Evolutionary conservation across 352 stramenopile species (phyloP).

Genomic region (Globisporangium perplexum): DNA sequence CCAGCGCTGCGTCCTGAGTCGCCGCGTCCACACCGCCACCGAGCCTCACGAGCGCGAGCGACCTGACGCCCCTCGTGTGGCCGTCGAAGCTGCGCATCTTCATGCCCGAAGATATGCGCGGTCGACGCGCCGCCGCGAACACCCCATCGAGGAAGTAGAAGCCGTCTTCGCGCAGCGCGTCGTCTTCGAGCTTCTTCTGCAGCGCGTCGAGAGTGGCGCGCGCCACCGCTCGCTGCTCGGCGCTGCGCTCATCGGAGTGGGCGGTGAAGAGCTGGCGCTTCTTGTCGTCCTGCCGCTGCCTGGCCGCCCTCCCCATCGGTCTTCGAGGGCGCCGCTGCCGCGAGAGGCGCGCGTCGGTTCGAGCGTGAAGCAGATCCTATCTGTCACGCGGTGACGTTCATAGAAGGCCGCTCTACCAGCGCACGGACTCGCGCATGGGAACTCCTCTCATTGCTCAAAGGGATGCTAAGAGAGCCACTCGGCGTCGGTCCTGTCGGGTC

Average conservation of each 20-base stretch:
- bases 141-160: constrained; percentile 56
- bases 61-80: constrained; percentile 26
- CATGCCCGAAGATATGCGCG: constrained; percentile 49
- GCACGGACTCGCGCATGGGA: too few relatives aligned
- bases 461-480: too few relatives aligned
- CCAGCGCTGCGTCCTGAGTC: background rate
- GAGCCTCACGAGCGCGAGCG: constrained; percentile 8
- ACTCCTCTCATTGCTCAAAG: too few relatives aligned
- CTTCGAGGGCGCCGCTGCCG: background rate
- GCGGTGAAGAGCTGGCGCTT: constrained; percentile 36
- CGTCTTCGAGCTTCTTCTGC: constrained; percentile 54
- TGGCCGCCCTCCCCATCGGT: constrained; percentile 39
- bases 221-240: constrained; percentile 27
- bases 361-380: too few relatives aligned
- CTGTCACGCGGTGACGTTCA: too few relatives aligned
- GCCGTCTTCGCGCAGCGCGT: constrained; percentile 54
- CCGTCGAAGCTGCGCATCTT: constrained; percentile 33
- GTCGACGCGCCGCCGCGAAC: constrained; percentile 28
- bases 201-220: constrained; percentile 48
- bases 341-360: background rate
- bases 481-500: too few relatives aligned
- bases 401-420: too few relatives aligned
- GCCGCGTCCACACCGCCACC: background rate
- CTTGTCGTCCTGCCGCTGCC: constrained; percentile 40
- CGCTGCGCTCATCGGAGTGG: constrained; percentile 34